These are phyloP conservation scores for Musa schizocarpa DNA, from an alignment of 176 grass and related monocot genomes.

Conservation along the genomic window DNA sequence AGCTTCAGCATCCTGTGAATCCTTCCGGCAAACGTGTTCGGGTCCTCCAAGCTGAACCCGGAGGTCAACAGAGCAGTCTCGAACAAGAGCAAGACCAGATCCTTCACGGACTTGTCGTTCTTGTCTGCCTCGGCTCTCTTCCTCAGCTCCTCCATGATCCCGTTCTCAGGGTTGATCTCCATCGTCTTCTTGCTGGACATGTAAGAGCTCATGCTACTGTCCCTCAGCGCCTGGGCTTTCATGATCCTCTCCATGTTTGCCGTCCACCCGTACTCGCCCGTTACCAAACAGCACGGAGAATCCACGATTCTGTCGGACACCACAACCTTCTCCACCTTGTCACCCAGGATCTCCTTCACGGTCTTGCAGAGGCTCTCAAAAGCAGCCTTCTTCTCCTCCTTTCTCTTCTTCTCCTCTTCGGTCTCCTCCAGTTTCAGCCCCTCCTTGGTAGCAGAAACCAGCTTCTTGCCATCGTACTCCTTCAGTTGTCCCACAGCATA, in stretches of 20 bases:
- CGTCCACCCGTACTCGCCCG: constrained; percentile 43
- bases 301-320: constrained; percentile 43
- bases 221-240: constrained; percentile 42
- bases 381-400: constrained; percentile 25
- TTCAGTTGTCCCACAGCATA: constrained; percentile 49
- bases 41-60: constrained; percentile 42
- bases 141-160: constrained; percentile 49
- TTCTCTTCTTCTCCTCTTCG: constrained; percentile 31
- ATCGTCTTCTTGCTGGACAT: constrained; percentile 55
- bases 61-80: constrained; percentile 53
- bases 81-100: constrained; percentile 30
- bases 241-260: constrained; percentile 53
- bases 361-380: constrained; percentile 43
- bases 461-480: constrained; percentile 72
- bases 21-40: constrained; percentile 44
- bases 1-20: constrained; percentile 45
- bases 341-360: constrained; percentile 40
- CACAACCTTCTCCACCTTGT: constrained; percentile 41
- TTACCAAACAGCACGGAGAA: constrained; percentile 40
- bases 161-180: constrained; percentile 55
- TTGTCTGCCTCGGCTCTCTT: constrained; percentile 29
- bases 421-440: constrained; percentile 35
- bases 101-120: constrained; percentile 39
- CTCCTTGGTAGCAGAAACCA: constrained; percentile 41
- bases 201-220: constrained; percentile 37